Conservation (phyloP, 345 rosid species). For the Eucalyptus albens region DNA sequence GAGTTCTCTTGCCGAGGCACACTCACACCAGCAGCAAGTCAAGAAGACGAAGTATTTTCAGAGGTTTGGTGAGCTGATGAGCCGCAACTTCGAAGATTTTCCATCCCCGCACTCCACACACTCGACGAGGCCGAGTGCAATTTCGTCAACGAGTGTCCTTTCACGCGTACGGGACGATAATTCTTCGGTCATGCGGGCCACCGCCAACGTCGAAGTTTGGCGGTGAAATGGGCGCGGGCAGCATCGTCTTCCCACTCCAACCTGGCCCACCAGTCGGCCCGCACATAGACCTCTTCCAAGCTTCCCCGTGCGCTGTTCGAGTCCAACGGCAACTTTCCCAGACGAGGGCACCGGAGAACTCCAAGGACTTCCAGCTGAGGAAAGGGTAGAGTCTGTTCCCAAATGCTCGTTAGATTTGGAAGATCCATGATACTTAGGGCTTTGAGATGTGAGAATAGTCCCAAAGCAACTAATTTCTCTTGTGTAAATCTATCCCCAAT, state of each 20-base stretch:
- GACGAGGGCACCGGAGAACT: no score
- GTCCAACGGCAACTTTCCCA: neutral
- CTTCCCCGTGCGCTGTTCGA: neutral
- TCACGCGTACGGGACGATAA: neutral
- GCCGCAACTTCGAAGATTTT: neutral
- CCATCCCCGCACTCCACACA: neutral
- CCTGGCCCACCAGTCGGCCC: neutral
- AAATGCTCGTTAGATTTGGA: neutral
- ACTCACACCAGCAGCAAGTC: neutral
- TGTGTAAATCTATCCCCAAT: neutral
- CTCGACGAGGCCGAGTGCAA: neutral
- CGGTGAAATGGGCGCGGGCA: neutral
- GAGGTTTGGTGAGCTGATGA: neutral
- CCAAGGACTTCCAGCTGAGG: no score
- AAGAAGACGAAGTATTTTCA: neutral
- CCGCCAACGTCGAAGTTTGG: neutral
- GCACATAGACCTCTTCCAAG: fast-evolving
- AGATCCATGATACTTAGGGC: fast-evolving
- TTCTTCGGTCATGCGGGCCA: fast-evolving
- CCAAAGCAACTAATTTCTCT: fast-evolving
- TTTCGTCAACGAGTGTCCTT: neutral
- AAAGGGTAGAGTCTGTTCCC: neutral
- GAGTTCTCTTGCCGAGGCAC: neutral
- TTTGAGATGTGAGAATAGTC: neutral
- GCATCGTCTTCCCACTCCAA: neutral